Evolutionary conservation across 2,329 filamentous ascomycete species (phyloP).

Genomic region (Aspergillus pseudoterreus): DNA sequence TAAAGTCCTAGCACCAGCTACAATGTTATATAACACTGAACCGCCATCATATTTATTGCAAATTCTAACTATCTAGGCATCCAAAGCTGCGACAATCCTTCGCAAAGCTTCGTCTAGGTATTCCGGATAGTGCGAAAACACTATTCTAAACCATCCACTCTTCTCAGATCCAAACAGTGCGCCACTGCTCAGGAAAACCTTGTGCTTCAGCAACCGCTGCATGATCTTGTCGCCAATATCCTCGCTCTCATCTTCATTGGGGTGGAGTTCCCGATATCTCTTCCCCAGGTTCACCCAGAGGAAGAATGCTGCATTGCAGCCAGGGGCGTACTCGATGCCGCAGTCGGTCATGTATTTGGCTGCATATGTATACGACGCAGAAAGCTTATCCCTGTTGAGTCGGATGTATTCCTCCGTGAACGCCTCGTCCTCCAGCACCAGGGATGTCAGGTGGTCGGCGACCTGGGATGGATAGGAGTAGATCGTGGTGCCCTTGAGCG

Average conservation of each 20-base stretch:
- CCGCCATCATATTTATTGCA: too few species aligned
- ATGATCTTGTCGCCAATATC: conserved; percentile 27
- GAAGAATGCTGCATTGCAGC: conserved; percentile 56
- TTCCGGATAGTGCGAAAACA: conserved; percentile 33
- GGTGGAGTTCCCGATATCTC: conserved; percentile 22
- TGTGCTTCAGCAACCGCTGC: conserved; percentile 33
- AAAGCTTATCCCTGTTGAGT: conserved; percentile 42
- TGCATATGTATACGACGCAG: conserved; percentile 38
- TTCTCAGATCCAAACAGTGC: conserved; percentile 35
- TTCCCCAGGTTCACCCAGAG: conserved; percentile 50
- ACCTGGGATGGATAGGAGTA: conserved; percentile 49
- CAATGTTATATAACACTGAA: too few species aligned
- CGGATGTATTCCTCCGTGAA: conserved; percentile 46
- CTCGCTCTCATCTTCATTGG: conserved; percentile 5
- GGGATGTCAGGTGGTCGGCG: conserved; percentile 35
- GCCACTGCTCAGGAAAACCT: conserved; percentile 36
- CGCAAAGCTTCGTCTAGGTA: conserved; percentile 31
- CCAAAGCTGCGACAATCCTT: conserved; percentile 23
- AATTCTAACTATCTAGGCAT: neutral
- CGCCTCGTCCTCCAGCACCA: conserved; percentile 42
- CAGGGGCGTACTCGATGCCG: conserved; percentile 45
- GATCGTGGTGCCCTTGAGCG: conserved; percentile 38
- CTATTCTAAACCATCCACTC: conserved; percentile 43
- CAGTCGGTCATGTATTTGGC: conserved; percentile 36
- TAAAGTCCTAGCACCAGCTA: too few species aligned